Conservation (phyloP, 164 flowering plant species). For the Nelumbo lutea region DNA sequence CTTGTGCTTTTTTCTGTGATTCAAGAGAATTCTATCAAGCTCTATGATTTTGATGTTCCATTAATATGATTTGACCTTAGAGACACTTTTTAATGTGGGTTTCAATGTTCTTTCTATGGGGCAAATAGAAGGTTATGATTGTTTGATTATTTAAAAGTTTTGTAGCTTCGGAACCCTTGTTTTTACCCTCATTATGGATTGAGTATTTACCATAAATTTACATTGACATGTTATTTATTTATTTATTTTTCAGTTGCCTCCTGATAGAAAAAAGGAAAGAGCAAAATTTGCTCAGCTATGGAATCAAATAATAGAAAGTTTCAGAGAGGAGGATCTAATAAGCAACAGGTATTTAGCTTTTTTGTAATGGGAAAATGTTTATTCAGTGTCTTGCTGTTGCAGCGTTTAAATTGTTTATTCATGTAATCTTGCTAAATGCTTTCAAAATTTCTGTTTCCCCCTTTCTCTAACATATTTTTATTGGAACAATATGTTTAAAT, state of each 20-base stretch:
- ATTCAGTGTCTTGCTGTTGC: not conserved
- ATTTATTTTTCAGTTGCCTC: conserved; percentile 34
- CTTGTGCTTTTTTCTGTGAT: too few species aligned
- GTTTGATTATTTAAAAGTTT: too few species aligned
- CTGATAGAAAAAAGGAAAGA: conserved; percentile 55
- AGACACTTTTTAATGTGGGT: too few species aligned
- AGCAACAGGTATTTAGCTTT: conserved; percentile 50
- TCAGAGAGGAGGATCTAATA: conserved; percentile 93
- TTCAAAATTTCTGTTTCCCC: not conserved
- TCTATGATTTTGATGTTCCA: too few species aligned
- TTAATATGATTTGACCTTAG: too few species aligned
- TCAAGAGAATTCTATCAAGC: too few species aligned
- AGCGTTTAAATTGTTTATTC: not conserved
- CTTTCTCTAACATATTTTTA: not conserved
- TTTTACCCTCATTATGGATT: not conserved
- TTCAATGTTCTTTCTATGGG: too few species aligned
- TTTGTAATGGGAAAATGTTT: not conserved
- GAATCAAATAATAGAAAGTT: conserved; percentile 84
- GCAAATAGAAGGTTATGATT: too few species aligned
- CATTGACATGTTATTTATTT: not conserved
- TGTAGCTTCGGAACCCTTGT: too few species aligned
- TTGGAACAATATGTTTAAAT: not conserved
- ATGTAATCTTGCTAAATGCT: not conserved
- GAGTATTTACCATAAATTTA: not conserved
- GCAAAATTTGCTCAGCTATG: conserved; percentile 94